Conservation (phyloP, 768 basidiomycete genomes). For the Leccinum disarticulatum region DNA sequence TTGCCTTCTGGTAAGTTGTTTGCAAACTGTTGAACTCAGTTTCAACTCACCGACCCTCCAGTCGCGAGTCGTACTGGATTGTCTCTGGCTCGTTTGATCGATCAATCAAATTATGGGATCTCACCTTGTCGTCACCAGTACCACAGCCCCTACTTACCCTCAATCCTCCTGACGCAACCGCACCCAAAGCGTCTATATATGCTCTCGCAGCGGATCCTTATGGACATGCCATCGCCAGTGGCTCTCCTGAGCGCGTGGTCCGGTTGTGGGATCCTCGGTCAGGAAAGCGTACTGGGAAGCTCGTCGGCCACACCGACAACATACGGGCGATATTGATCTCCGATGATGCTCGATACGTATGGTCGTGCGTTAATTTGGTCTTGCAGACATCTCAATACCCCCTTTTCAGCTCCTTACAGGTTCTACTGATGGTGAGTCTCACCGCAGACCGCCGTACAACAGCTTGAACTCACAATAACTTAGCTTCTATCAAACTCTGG, state of each 20-base stretch:
- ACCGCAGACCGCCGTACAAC: not conserved
- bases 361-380: constrained; percentile 31
- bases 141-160: constrained; percentile 61
- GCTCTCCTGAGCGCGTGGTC: constrained; percentile 88
- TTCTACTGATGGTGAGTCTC: constrained; percentile 63
- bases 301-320: constrained; percentile 97
- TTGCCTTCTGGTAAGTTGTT: constrained; percentile 59
- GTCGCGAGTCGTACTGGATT: constrained; percentile 82
- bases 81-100: constrained; percentile 95
- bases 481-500: constrained; percentile 90
- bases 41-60: constrained; percentile 29
- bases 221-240: constrained; percentile 82
- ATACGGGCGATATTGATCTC: constrained; percentile 87
- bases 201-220: constrained; percentile 77
- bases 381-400: constrained; percentile 9
- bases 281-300: constrained; percentile 76
- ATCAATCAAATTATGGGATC: constrained; percentile 93
- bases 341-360: constrained; percentile 87
- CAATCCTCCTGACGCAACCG: constrained; percentile 61
- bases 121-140: constrained; percentile 44
- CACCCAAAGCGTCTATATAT: constrained; percentile 72
- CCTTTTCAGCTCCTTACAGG: constrained; percentile 69
- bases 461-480: constrained; percentile 16
- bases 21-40: constrained; percentile 3
- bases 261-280: constrained; percentile 92